Evolutionary conservation across 768 basidiomycete genomes (phyloP).

Genomic region (Brasilioporus rufonigricans): DNA sequence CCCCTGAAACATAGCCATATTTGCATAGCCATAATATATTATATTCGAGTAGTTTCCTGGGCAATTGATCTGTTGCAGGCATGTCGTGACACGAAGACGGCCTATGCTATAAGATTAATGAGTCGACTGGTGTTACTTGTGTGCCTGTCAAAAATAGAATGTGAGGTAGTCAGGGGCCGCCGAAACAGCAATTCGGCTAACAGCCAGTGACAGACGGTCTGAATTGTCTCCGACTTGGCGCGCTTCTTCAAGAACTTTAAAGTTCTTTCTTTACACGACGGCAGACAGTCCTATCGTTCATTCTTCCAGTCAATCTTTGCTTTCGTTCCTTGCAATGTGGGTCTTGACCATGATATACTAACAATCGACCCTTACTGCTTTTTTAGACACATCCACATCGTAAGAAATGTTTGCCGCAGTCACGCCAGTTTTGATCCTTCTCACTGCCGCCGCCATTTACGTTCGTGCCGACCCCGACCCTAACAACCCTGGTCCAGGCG

Average conservation of each 20-base stretch:
- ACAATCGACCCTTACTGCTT: not conserved
- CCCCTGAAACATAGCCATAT: not conserved
- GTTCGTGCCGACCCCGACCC: conserved; percentile 62
- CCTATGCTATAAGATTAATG: too few species aligned
- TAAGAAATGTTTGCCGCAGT: conserved; percentile 19
- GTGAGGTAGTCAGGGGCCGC: not conserved
- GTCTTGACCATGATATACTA: not conserved
- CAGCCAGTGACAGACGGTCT: not conserved
- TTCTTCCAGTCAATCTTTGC: conserved; percentile 13
- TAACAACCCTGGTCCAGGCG: conserved; percentile 55
- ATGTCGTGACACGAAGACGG: too few species aligned
- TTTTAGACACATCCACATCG: not conserved
- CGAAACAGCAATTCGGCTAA: not conserved
- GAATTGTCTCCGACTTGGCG: not conserved
- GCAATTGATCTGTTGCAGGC: not conserved
- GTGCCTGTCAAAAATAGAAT: conserved; percentile 4
- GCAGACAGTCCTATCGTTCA: not conserved
- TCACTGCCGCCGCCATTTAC: conserved; percentile 29
- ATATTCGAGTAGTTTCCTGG: not conserved
- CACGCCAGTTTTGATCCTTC: conserved; percentile 10
- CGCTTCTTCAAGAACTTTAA: not conserved
- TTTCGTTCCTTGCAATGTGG: conserved; percentile 2
- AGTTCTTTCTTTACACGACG: too few species aligned
- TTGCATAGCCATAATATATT: not conserved
- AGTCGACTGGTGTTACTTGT: too few species aligned